Evolutionary conservation across 176 grass and related monocot species (phyloP).

Genomic region (Avena eriantha): DNA sequence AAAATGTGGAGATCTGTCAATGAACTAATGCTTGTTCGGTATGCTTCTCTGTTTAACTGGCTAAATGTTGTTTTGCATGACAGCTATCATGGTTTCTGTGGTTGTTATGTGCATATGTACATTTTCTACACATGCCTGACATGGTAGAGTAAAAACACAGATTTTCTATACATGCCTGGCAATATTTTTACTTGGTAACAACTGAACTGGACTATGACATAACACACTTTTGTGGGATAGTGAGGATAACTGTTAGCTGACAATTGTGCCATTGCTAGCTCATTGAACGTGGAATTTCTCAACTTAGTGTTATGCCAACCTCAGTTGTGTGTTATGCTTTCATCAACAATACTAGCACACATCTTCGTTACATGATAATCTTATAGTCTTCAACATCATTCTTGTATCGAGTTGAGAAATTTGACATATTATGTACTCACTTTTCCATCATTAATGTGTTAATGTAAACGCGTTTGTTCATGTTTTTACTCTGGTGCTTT

Average conservation of each 20-base stretch:
- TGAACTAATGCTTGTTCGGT: constrained; percentile 94
- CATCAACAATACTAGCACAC: neutral
- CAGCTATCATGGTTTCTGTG: constrained; percentile 6
- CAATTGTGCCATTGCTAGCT: neutral
- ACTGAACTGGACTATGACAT: neutral
- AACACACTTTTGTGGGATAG: neutral
- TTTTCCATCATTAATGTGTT: constrained; percentile 16
- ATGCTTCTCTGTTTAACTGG: constrained; percentile 32
- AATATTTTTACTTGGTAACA: neutral
- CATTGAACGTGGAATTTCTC: neutral
- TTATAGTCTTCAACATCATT: neutral
- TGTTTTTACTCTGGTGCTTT: neutral
- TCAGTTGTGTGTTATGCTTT: neutral
- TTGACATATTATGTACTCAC: neutral
- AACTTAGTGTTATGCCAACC: neutral
- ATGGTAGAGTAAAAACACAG: neutral
- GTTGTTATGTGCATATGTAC: neutral
- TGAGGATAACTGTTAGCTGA: constrained; percentile 19
- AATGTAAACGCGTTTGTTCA: neutral
- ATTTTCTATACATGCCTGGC: no score
- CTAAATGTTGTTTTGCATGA: neutral
- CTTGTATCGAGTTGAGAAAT: neutral
- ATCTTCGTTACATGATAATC: neutral
- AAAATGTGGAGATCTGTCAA: constrained; percentile 98
- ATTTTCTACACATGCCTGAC: neutral